Conservation (phyloP, 768 basidiomycete genomes). For the Suillus luteus region DNA sequence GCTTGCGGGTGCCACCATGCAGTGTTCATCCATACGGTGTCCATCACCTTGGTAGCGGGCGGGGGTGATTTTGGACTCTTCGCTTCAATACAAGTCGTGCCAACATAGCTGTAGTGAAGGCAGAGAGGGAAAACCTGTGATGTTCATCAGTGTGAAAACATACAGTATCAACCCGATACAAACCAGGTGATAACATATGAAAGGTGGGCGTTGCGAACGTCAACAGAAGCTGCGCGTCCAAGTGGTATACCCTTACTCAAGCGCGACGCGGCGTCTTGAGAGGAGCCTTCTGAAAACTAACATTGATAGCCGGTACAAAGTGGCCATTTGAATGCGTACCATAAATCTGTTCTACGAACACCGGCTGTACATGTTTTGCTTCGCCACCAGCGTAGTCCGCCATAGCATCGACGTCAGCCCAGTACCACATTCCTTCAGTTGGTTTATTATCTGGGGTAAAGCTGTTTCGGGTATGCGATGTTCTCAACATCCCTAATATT, state of each 20-base stretch:
- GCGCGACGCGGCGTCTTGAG: conserved; percentile 64
- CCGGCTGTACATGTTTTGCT: conserved; percentile 74
- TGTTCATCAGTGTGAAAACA: conserved; percentile 1
- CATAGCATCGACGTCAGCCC: conserved; percentile 85
- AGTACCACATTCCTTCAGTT: conserved; percentile 84
- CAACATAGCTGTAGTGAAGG: conserved; percentile 84
- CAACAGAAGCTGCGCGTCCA: conserved; percentile 79
- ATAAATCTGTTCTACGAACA: conserved; percentile 89
- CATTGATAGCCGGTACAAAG: conserved; percentile 6
- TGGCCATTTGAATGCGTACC: conserved; percentile 47
- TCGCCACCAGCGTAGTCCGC: conserved; percentile 76
- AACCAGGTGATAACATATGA: conserved; percentile 97
- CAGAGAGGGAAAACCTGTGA: conserved; percentile 85
- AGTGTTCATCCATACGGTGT: background rate
- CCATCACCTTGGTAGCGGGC: conserved; percentile 55
- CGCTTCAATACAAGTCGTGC: conserved; percentile 62
- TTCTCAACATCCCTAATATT: conserved; percentile 85
- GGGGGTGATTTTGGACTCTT: conserved; percentile 45
- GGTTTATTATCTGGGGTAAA: conserved; percentile 93
- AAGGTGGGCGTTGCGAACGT: conserved; percentile 90
- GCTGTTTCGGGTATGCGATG: conserved; percentile 65
- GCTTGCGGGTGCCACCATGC: background rate
- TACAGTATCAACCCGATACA: conserved; percentile 20
- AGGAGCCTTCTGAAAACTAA: conserved; percentile 70
- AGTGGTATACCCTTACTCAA: conserved; percentile 78